phyloP scores from a whole-genome alignment of 768 basidiomycete genomes.

The Phanerochaete carnosa region DNA sequence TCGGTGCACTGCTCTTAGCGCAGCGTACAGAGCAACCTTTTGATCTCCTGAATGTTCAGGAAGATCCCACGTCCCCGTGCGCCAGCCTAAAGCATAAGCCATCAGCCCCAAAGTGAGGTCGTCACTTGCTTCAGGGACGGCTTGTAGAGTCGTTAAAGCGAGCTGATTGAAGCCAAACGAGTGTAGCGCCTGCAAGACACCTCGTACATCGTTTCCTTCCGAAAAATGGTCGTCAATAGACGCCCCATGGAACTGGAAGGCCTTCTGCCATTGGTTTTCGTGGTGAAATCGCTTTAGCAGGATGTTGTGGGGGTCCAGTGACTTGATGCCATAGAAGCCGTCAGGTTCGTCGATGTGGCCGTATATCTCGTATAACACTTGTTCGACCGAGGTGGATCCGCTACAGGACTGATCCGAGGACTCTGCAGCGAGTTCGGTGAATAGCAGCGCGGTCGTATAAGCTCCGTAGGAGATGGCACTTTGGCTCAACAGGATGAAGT shows the following conservation, averaged over 20 bases:
- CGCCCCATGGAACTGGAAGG: conserved; percentile 88
- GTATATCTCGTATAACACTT: conserved; percentile 89
- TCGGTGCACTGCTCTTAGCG: conserved; percentile 78
- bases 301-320: conserved; percentile 71
- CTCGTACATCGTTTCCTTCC: conserved; percentile 46
- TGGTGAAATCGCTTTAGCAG: conserved; percentile 87
- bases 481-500: conserved; percentile 66
- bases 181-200: conserved; percentile 78
- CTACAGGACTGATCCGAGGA: conserved; percentile 29
- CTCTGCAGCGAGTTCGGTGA: conserved; percentile 77
- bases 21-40: conserved; percentile 66
- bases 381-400: conserved; percentile 44
- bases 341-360: conserved; percentile 96
- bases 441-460: conserved; percentile 87
- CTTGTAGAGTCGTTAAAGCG: conserved; percentile 67
- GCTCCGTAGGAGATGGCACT: conserved; percentile 77
- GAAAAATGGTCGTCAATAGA: conserved; percentile 59
- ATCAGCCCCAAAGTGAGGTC: conserved; percentile 34
- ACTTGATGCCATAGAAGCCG: conserved; percentile 93
- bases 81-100: conserved; percentile 85
- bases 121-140: conserved; percentile 32
- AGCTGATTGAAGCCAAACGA: conserved; percentile 87
- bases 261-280: conserved; percentile 89
- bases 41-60: conserved; percentile 53
- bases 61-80: conserved; percentile 94